Evolutionary conservation across 176 grass and related monocot genomes (phyloP), one percentile per base, ranked within the genome.

Genomic region (Eleusine coracana): DNA sequence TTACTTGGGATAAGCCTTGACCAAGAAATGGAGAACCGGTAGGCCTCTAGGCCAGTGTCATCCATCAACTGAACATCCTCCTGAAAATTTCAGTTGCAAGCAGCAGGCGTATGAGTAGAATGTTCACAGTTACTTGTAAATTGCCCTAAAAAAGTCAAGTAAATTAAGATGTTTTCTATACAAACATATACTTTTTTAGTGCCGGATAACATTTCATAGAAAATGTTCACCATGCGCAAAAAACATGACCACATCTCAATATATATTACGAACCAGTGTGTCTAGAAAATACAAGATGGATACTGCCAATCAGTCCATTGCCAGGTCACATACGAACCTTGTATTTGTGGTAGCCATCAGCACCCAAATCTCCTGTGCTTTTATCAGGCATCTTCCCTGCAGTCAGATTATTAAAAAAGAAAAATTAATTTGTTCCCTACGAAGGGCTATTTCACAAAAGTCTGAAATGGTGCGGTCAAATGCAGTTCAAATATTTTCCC

Each of bases 21-120:
- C 95, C 95, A 97, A 67, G 92, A 94, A 75, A 97, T 91, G 77
- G 95, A 97, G 88, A 94, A 97, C 54, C 86, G 83, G 84, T 94
- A 97, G 25, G 92, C 92, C 52, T 97, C 90, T 34, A 97, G 80
- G 14, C 92, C 88, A 25, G 87, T 81, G 4, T 94, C 86, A 68
- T 55, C 70, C 84, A 94, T 92, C 81, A 97, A 21, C 77, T 89
- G 46, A 5, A 87, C 90, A 77, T 97, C 92, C 71, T 89, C 95
- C 95, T 97, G 86, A 82, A 91, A 73, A 52, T 5, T 20, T 21
- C 18, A 38, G 34, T 65, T 61, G 6, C 2, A 11, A 8, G 0
- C 18, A 56, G 6, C 2, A 11, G 8, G 0, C 25, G 44, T 28
- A 1, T 31, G 1, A 70, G 28, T 40, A 44, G 12, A 4, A 18